Percentiles rank a stretch among this genome's conserved stretches.
These are phyloP conservation scores for Amniculicola lignicola DNA, from an alignment of 495 filamentous ascomycete genomes.

Conservation along the genomic window DNA sequence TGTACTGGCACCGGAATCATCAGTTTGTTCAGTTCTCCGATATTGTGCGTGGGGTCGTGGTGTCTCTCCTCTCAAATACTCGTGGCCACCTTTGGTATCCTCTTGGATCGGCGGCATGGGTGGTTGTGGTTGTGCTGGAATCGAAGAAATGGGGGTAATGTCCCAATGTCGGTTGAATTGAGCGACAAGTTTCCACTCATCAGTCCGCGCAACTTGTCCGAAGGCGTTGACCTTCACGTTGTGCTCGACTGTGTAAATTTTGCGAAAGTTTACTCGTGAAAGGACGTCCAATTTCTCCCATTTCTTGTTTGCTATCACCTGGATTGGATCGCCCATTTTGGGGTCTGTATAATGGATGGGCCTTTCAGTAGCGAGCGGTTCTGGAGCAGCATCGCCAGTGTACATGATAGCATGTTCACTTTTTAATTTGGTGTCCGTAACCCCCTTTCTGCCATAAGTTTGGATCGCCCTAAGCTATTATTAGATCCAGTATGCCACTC, in stretches of 20 bases:
- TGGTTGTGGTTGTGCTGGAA: no score
- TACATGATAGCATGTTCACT: constrained; percentile 37
- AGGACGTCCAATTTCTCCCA: constrained; percentile 25
- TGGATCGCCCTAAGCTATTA: constrained; percentile 24
- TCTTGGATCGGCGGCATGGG: no score
- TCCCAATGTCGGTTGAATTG: constrained; percentile 7
- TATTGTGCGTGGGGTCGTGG: no score
- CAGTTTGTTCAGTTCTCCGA: no score
- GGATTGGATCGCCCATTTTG: constrained; percentile 4
- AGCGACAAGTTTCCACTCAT: constrained; percentile 13
- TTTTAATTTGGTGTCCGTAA: constrained; percentile 20
- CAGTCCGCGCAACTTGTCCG: constrained; percentile 27
- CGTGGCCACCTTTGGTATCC: no score
- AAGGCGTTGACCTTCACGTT: constrained; percentile 47
- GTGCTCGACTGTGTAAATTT: constrained; percentile 50
- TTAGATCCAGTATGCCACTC: no score
- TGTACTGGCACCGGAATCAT: no score
- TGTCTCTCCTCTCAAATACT: no score
- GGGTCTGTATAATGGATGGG: background rate
- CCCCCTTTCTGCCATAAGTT: constrained; percentile 30
- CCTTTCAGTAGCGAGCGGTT: background rate
- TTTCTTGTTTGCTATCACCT: background rate
- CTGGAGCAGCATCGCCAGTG: constrained; percentile 9
- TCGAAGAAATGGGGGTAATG: no score
- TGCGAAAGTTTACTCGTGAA: constrained; percentile 48